phyloP scores from a whole-genome alignment of 768 basidiomycete species.

The Podaxis rugospora region DNA sequence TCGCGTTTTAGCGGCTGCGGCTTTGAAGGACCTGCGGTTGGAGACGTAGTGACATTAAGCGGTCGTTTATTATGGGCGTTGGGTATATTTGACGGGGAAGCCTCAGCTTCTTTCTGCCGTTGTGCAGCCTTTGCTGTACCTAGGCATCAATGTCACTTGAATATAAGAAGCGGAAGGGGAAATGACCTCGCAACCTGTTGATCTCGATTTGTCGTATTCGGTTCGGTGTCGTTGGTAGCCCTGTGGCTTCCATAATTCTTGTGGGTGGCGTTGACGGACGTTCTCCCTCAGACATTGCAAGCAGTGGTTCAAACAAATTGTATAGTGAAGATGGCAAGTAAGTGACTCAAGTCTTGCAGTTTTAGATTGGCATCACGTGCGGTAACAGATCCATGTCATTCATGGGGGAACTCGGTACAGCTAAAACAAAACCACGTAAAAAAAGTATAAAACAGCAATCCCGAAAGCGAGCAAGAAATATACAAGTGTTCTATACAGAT shows the following conservation, averaged over 20 bases:
- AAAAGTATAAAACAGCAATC: constrained; percentile 1
- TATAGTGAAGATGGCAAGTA: neutral
- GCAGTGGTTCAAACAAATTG: neutral
- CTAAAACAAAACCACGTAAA: neutral
- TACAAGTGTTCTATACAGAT: neutral
- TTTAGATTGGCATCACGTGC: neutral
- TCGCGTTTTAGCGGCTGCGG: constrained; percentile 62
- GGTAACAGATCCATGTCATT: neutral
- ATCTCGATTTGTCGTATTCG: constrained; percentile 70
- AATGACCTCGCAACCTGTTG: constrained; percentile 69
- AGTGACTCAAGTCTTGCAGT: neutral
- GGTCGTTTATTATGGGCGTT: constrained; percentile 81
- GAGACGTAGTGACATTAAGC: constrained; percentile 56
- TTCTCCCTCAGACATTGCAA: constrained; percentile 20
- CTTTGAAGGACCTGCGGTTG: constrained; percentile 48
- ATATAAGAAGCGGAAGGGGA: neutral
- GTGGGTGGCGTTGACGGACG: constrained; percentile 40
- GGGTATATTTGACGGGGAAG: constrained; percentile 36
- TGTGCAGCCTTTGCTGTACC: constrained; percentile 69
- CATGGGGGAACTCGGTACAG: neutral
- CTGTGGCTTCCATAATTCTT: constrained; percentile 14
- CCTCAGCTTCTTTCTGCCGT: constrained; percentile 56
- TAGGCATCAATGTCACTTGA: neutral
- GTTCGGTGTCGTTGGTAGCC: constrained; percentile 53
- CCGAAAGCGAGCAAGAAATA: neutral